Evolutionary conservation across 345 rosid genomes (phyloP).

Genomic region (Hibiscus trionum): DNA sequence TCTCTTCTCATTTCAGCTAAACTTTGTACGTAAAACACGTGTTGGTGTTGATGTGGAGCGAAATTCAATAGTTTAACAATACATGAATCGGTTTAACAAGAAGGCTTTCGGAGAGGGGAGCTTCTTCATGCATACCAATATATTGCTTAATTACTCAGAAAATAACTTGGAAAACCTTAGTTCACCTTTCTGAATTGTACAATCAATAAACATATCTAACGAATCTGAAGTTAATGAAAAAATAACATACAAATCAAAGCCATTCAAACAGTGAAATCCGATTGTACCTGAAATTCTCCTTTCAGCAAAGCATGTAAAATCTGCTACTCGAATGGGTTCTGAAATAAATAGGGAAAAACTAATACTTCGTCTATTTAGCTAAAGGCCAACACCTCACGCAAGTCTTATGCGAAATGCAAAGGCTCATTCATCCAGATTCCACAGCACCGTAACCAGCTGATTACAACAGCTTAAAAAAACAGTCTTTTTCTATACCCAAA

Average conservation of each 20-base stretch:
- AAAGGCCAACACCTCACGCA: constrained; percentile 64
- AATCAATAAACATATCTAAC: neutral
- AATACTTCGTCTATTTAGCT: constrained; percentile 8
- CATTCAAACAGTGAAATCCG: neutral
- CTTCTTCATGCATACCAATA: neutral
- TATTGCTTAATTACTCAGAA: neutral
- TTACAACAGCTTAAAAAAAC: neutral
- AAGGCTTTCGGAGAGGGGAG: neutral
- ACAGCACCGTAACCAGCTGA: constrained; percentile 14
- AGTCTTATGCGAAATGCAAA: constrained; percentile 55
- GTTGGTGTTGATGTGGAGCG: neutral
- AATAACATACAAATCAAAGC: neutral
- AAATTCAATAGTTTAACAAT: neutral
- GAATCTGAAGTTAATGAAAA: neutral
- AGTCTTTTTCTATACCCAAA: neutral
- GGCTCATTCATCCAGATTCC: neutral
- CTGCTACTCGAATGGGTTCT: neutral
- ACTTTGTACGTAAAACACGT: neutral
- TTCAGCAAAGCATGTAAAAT: neutral
- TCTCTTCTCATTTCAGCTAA: neutral
- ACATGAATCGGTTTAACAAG: neutral
- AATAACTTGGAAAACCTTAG: neutral
- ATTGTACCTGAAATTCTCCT: neutral
- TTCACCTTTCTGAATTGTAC: neutral
- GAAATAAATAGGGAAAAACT: neutral